Percentiles rank a stretch among this genome's conserved stretches.
Conservation (phyloP, 2,329 filamentous ascomycete genomes). For the Phoma sp. region DNA sequence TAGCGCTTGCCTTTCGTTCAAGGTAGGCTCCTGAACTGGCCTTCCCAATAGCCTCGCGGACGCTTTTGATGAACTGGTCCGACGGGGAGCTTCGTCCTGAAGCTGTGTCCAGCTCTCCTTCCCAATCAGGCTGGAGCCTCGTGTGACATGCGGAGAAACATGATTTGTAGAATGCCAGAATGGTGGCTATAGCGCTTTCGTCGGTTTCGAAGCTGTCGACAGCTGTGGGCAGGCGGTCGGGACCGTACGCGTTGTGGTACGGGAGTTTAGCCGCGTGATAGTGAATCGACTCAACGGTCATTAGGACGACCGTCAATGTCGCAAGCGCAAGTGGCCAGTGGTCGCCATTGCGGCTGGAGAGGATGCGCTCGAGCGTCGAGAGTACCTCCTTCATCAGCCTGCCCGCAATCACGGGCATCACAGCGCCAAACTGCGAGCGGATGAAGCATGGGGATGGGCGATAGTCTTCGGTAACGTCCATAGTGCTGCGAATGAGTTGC, state of each 20-base stretch:
- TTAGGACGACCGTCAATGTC: constrained; percentile 43
- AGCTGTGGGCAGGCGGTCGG: neutral
- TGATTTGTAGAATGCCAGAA: constrained; percentile 43
- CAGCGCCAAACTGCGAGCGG: constrained; percentile 46
- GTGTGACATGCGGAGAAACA: constrained; percentile 47
- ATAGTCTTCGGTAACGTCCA: constrained; percentile 19
- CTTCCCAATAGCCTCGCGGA: constrained; percentile 34
- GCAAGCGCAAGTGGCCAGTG: constrained; percentile 47
- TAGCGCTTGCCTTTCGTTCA: constrained; percentile 24
- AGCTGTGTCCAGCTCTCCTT: constrained; percentile 28
- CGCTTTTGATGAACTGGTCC: constrained; percentile 39
- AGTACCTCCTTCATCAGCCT: constrained; percentile 45
- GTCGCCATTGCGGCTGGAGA: constrained; percentile 37
- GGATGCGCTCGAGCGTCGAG: constrained; percentile 38
- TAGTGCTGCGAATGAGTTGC: constrained; percentile 30
- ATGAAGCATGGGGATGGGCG: constrained; percentile 49
- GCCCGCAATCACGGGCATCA: constrained; percentile 45
- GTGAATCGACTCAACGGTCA: constrained; percentile 50
- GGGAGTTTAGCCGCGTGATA: constrained; percentile 48
- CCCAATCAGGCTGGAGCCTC: constrained; percentile 37
- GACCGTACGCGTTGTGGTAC: constrained; percentile 37
- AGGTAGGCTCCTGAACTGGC: constrained; percentile 34
- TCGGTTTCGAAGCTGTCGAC: constrained; percentile 22
- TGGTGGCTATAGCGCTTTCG: constrained; percentile 35
- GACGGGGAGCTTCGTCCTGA: constrained; percentile 13